Base-by-base conservation (phyloP, 2,329 filamentous ascomycete genomes). In the Cadophora sp. region DNA sequence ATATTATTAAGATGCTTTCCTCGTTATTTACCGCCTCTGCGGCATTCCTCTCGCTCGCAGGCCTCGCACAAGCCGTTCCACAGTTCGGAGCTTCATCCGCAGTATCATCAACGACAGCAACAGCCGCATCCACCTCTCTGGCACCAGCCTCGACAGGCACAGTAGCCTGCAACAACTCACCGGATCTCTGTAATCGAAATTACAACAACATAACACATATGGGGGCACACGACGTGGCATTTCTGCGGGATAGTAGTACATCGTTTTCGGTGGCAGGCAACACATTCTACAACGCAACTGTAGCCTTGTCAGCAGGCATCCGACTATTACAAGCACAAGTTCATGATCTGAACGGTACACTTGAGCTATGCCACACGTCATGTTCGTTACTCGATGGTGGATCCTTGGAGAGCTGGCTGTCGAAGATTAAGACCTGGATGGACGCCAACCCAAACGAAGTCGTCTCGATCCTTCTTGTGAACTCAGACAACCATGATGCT, bases 151-250 rank as follows among this genome's bases (percentile, higher is more conserved):
- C 73, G 59, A 72, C 75, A 22, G 66, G 68, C 36, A 72, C 73
- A 51, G 68, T 68, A 47, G 74, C 74, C 30, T 96, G 93, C 85
- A 96, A 96, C 81, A 95, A 95, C 82, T 93, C 91, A 0, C 91
- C 91, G 0, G 81, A 83, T 51, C 85, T 96, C 48, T 96, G 93
- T 82, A 82, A 80, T 68, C 87, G 87, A 70, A 80, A 86, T 20
- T 96, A 96, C 81, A 89, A 88, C 80, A 87, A 91, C 72, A 86
- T 96, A 73, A 94, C 92, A 3, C 86, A 94, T 77, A 86, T 95
- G 75, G 90, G 88, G 27, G 83, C 89, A 7, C 90, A 92, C 78
- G 84, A 92, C 79, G 85, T 84, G 16, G 84, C 87, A 45, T 91
- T 91, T 73, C 84, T 89, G 48, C 87, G 89, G 56, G 70, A 76